Percentiles rank a stretch among this genome's conserved stretches.
These are phyloP conservation scores for Candolleomyces eurysporus DNA, from an alignment of 768 basidiomycete species.

Conservation along the genomic window DNA sequence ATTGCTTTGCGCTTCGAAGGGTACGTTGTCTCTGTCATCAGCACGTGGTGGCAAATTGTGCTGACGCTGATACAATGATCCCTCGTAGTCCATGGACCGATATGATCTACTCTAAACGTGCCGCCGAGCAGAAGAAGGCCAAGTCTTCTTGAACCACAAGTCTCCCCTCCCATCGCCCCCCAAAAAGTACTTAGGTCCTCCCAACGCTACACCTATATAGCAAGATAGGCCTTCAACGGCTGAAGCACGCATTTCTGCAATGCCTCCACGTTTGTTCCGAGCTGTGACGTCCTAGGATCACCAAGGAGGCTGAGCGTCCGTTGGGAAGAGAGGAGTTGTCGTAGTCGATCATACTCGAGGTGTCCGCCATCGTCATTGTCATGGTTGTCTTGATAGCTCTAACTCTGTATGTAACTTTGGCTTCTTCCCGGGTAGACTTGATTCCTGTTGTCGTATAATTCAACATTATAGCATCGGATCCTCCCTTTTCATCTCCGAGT, in stretches of 20 bases:
- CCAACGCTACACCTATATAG: not conserved
- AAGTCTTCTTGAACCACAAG: constrained; percentile 10
- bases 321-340: too few species aligned
- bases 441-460: constrained; percentile 5
- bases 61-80: not conserved
- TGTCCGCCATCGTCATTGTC: too few species aligned
- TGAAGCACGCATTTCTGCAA: not conserved
- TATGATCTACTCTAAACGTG: constrained; percentile 73
- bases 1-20: constrained; percentile 89
- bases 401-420: not conserved
- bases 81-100: constrained; percentile 67
- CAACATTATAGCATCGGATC: constrained; percentile 1
- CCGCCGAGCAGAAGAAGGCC: constrained; percentile 24
- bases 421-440: not conserved
- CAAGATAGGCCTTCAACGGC: not conserved
- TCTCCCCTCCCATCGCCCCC: not conserved
- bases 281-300: too few species aligned
- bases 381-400: too few species aligned
- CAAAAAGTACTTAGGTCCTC: not conserved
- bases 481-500: not conserved
- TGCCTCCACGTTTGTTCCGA: too few species aligned
- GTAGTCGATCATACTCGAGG: too few species aligned
- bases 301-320: too few species aligned
- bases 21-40: constrained; percentile 43
- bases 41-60: not conserved